These are phyloP conservation scores for Grosmannia clavigera DNA, from an alignment of 2,329 filamentous ascomycete genomes.

Conservation along the genomic window DNA sequence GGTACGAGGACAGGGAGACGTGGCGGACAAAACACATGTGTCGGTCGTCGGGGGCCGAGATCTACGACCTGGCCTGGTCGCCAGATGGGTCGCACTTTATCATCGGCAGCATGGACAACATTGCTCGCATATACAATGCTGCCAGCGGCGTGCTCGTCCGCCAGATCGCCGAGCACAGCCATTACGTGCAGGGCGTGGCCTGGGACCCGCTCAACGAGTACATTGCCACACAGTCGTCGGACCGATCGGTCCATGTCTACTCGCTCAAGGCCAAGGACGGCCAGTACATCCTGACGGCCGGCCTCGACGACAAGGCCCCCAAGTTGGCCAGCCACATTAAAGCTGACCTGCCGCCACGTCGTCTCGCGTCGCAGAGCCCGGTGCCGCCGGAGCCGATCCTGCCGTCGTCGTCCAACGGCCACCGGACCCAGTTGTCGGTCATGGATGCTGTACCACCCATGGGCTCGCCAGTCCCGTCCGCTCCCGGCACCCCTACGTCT, in stretches of 20 bases:
- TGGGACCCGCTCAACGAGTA: slow-evolving; percentile 99
- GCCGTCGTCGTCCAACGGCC: slow-evolving; percentile 21
- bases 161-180: slow-evolving; percentile 93
- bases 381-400: slow-evolving; percentile 59
- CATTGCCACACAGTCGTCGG: slow-evolving; percentile 94
- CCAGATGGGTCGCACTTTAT: slow-evolving; percentile 96
- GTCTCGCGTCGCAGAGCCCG: slow-evolving; percentile 84
- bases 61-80: slow-evolving; percentile 97
- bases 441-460: slow-evolving; percentile 27
- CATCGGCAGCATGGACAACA: slow-evolving; percentile 98
- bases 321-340: slow-evolving; percentile 67
- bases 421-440: slow-evolving; percentile 51
- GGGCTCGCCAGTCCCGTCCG: slow-evolving; percentile 78
- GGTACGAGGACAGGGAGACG: slow-evolving; percentile 84
- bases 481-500: slow-evolving; percentile 85
- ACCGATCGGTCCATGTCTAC: slow-evolving; percentile 96
- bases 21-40: slow-evolving; percentile 99
- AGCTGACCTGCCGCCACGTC: slow-evolving; percentile 83
- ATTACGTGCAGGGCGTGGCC: slow-evolving; percentile 95
- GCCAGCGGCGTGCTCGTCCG: slow-evolving; percentile 58
- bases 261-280: slow-evolving; percentile 93
- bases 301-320: slow-evolving; percentile 52
- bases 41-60: slow-evolving; percentile 84
- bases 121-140: slow-evolving; percentile 92
- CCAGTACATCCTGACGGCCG: slow-evolving; percentile 62